Percentiles rank a stretch among this genome's conserved stretches.
Evolutionary conservation across 1,139 yeast genomes (phyloP).

Genomic region (Nakaseomyces delphensis): DNA sequence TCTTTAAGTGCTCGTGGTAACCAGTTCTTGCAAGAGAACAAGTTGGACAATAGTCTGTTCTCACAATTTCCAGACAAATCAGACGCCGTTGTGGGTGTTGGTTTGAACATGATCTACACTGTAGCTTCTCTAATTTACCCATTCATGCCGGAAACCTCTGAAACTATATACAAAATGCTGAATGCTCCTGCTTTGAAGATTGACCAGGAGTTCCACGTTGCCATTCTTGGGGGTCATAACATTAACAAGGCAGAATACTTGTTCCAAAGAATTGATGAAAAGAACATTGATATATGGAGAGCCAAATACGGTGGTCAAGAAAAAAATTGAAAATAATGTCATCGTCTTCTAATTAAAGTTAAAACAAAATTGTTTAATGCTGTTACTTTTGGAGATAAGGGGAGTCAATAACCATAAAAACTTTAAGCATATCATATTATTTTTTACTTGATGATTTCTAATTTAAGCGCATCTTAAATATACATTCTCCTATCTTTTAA

Average conservation of each 20-base stretch:
- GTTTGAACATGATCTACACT: slow-evolving; percentile 77
- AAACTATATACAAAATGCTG: slow-evolving; percentile 64
- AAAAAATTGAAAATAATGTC: slow-evolving; percentile 14
- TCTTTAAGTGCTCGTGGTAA: slow-evolving; percentile 87
- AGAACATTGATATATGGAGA: slow-evolving; percentile 84
- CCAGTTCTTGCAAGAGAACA: slow-evolving; percentile 89
- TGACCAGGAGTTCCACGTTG: slow-evolving; percentile 63
- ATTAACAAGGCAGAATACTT: slow-evolving; percentile 87
- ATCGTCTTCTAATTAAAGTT: not conserved
- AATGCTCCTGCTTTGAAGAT: slow-evolving; percentile 75
- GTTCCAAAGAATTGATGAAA: slow-evolving; percentile 85
- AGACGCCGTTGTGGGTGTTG: slow-evolving; percentile 89
- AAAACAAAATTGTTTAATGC: too few relatives aligned
- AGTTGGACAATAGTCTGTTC: slow-evolving; percentile 79
- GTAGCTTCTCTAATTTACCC: slow-evolving; percentile 76
- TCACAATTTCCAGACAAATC: slow-evolving; percentile 68
- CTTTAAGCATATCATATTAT: too few relatives aligned
- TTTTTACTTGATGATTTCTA: too few relatives aligned
- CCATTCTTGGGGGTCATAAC: slow-evolving; percentile 72
- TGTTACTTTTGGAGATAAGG: not conserved
- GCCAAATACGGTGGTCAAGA: slow-evolving; percentile 70
- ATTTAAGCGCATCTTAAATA: too few relatives aligned
- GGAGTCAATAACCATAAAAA: too few relatives aligned
- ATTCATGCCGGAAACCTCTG: slow-evolving; percentile 79
- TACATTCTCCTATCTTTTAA: too few relatives aligned